Evolutionary conservation across 75 land plant genomes (phyloP).

Genomic region (Larix kaempferi): DNA sequence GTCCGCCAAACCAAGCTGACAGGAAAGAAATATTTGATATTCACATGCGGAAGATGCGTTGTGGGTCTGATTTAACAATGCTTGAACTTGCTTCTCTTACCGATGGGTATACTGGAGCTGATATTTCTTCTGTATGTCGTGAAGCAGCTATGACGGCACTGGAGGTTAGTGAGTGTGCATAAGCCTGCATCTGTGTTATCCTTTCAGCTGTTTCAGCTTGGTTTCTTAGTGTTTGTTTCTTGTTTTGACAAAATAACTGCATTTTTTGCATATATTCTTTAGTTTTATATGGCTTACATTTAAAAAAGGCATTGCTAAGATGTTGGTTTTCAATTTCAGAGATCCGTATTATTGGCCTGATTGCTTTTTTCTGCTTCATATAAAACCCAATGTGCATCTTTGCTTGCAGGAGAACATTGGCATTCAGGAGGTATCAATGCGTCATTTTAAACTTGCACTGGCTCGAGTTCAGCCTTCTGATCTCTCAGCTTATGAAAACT

Average conservation of each 20-base stretch:
- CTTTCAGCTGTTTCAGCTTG: not conserved
- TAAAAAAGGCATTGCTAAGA: too few species aligned
- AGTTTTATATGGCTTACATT: not conserved
- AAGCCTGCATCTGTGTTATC: not conserved
- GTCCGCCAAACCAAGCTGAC: slow-evolving; percentile 82
- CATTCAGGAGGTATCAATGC: slow-evolving; percentile 50
- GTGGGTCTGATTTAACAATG: slow-evolving; percentile 49
- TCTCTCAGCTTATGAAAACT: slow-evolving; percentile 24
- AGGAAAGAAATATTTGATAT: slow-evolving; percentile 83
- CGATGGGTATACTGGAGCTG: slow-evolving; percentile 92
- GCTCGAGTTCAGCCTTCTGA: slow-evolving; percentile 51
- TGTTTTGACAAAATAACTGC: not conserved
- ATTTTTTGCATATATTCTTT: not conserved
- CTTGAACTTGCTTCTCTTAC: slow-evolving; percentile 64
- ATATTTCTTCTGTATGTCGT: slow-evolving; percentile 79
- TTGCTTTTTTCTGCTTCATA: slow-evolving; percentile 4
- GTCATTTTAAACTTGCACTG: slow-evolving; percentile 65
- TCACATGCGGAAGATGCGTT: slow-evolving; percentile 71
- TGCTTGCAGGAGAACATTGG: slow-evolving; percentile 68
- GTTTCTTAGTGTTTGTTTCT: not conserved
- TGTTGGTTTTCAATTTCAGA: slow-evolving; percentile 7
- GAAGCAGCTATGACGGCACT: slow-evolving; percentile 83
- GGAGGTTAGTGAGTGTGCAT: slow-evolving; percentile 53
- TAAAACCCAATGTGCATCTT: not conserved
- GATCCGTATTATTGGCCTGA: not conserved